Evolutionary conservation across 2,329 filamentous ascomycete genomes (phyloP).

Genomic region (Epichloe typhina): DNA sequence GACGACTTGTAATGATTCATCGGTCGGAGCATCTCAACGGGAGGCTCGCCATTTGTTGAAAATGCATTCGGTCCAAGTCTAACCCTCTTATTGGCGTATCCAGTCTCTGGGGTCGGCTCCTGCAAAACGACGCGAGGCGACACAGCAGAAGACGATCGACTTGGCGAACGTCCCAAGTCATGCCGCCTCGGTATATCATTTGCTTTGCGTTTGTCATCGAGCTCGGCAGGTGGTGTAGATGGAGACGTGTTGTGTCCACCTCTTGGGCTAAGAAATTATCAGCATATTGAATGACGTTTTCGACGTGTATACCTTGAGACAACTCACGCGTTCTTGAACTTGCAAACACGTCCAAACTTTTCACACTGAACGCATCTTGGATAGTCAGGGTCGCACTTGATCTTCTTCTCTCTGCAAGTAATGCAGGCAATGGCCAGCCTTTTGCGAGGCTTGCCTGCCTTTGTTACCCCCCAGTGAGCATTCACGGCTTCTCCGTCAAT

Average conservation of each 20-base stretch:
- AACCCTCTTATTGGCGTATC: constrained; percentile 38
- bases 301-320: not conserved
- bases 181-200: constrained; percentile 1
- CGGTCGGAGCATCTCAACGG: constrained; percentile 15
- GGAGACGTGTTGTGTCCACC: constrained; percentile 46
- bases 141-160: constrained; percentile 32
- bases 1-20: constrained; percentile 25
- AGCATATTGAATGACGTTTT: not conserved
- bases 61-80: constrained; percentile 35
- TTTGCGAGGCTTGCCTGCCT: constrained; percentile 87
- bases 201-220: constrained; percentile 28
- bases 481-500: constrained; percentile 83
- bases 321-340: constrained; percentile 74
- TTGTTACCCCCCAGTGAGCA: constrained; percentile 85
- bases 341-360: constrained; percentile 77
- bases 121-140: constrained; percentile 30
- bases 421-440: constrained; percentile 84
- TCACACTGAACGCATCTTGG: constrained; percentile 85
- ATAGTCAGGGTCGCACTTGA: constrained; percentile 84
- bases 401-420: constrained; percentile 92
- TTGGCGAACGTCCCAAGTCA: constrained; percentile 27
- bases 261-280: constrained; percentile 30
- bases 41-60: constrained; percentile 21
- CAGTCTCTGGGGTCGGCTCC: constrained; percentile 19
- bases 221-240: constrained; percentile 36